Conservation (phyloP, 768 basidiomycete species). For the Fomitopsis pulvina region DNA sequence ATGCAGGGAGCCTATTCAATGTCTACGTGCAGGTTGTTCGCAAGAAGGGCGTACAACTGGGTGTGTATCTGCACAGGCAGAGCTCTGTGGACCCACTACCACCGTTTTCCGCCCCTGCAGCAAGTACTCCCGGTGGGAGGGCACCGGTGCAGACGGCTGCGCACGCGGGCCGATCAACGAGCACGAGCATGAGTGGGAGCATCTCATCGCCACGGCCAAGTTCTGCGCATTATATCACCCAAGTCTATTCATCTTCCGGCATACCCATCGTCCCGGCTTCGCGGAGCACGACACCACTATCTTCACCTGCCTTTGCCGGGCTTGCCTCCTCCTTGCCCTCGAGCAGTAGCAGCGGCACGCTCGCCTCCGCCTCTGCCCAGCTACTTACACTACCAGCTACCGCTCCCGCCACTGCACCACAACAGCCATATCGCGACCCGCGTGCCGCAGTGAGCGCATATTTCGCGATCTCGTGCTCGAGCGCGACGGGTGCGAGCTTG, state of each 20-base stretch:
- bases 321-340: slow-evolving; percentile 5
- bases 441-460: slow-evolving; percentile 68
- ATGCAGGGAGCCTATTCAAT: slow-evolving; percentile 84
- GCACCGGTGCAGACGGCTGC: not conserved
- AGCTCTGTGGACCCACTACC: slow-evolving; percentile 76
- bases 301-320: slow-evolving; percentile 12
- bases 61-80: slow-evolving; percentile 86
- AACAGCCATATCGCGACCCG: slow-evolving; percentile 72
- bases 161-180: not conserved
- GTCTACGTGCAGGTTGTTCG: slow-evolving; percentile 85
- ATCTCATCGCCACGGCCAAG: slow-evolving; percentile 10
- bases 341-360: slow-evolving; percentile 4
- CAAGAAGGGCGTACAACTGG: slow-evolving; percentile 77
- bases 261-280: slow-evolving; percentile 7
- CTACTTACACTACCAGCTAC: slow-evolving; percentile 32
- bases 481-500: slow-evolving; percentile 72
- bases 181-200: not conserved
- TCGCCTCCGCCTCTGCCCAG: slow-evolving; percentile 2
- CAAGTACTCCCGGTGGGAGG: slow-evolving; percentile 6
- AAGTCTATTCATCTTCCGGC: not conserved
- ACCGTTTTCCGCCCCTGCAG: slow-evolving; percentile 49
- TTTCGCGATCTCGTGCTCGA: slow-evolving; percentile 79
- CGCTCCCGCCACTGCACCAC: slow-evolving; percentile 41
- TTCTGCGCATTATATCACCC: slow-evolving; percentile 1
- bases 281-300: slow-evolving; percentile 36